Evolutionary conservation across 805 yeast genomes (phyloP), one percentile per base, ranked within the genome.

Genomic region (Lachancea thermotolerans): DNA sequence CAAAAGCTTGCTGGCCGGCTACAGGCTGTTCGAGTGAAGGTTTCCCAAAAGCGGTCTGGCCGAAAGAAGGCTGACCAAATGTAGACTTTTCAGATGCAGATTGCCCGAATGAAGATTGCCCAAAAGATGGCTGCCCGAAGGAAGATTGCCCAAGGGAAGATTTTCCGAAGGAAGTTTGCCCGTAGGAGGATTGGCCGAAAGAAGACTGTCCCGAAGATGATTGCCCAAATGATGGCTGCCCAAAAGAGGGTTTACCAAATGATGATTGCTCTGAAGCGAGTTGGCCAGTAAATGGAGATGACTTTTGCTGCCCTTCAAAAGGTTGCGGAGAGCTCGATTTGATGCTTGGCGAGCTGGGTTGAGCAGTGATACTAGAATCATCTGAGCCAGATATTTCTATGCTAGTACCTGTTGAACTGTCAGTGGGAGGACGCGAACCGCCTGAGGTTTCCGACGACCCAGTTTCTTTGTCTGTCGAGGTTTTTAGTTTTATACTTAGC

Each of bases 21-120:
- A 57, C 39, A 25, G 57, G 45, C 18, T 48, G 42, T 1, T 54
- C 60, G 40, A 57, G 59, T n/a, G 62, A 49, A 4, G 59, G 52
- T 2, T 49, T 44, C 18, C 59, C 60, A 39, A 54, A 56, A 7
- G 56, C 47, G 12, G 57, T 45, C 28, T 34, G 15, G 28, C 34
- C 46, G 21, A 41, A 41, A 15, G 46, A 18, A 10, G 41, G 30
- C 15, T 42, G 38, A 27, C 50, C 51, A 35, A 50, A 37, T 1
- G 39, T 37, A n/a, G 48, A 46, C 27, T 25, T 37, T 2, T 48
- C 58, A 41, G 57, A 56, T 7, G 58, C 43, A 12, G 65, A 39
- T 16, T 52, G 49, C 4, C 62, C 64, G 45, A 54, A 54, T 6
- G 56, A 53, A 14, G 55, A 27, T 15, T 37, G 37, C 12, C 52